Evolutionary conservation across 305 asterid species (phyloP), one percentile per base, ranked within the genome.

Genomic region (Ajuga reptans): DNA sequence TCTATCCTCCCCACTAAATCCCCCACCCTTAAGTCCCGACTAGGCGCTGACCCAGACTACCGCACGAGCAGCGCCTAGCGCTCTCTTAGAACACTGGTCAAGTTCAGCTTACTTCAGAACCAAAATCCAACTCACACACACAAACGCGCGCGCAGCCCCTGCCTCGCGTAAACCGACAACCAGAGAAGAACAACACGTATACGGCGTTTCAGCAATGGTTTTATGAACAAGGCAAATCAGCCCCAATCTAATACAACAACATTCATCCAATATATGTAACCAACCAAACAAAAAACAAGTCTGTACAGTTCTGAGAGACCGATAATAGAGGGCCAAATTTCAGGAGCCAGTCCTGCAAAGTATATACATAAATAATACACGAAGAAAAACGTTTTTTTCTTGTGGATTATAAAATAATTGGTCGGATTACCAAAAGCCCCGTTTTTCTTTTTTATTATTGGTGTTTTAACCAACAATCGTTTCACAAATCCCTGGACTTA

Each of bases 351-450:
- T 63, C 51, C 76, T 57, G 74, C 82, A 57, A 21, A 72, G 77
- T 80, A 84, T 84, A 80, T 75, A 82, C 75, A 82, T 72, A 75
- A 71, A 71, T 76, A 66, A 72, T 72, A 71, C 80, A 76, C 74
- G 21, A 72, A 52, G 71, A 72, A 64, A 69, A 75, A 47, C 50
- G 34, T 12, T 29, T 62, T 51, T 36, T 66, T 29, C 77, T 76
- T 71, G 74, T 51, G 80, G 61, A 58, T 71, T 76, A 76, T 71
- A 52, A 71, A 71, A 65, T 59, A 61, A 76, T 65, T 18, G 54
- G 21, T 60, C 33, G 18, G 29, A 33, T 34, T 55, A 50, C 65
- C 69, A 34, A 51, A 58, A 42, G 49, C 68, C 58, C 29, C 60
- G 59, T 67, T 1, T 66, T 1, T 45, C 10, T 47, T 47, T 47